Evolutionary conservation across 1,284 basidiomycete genomes (phyloP).

Genomic region (Xerocomus amazonicus): DNA sequence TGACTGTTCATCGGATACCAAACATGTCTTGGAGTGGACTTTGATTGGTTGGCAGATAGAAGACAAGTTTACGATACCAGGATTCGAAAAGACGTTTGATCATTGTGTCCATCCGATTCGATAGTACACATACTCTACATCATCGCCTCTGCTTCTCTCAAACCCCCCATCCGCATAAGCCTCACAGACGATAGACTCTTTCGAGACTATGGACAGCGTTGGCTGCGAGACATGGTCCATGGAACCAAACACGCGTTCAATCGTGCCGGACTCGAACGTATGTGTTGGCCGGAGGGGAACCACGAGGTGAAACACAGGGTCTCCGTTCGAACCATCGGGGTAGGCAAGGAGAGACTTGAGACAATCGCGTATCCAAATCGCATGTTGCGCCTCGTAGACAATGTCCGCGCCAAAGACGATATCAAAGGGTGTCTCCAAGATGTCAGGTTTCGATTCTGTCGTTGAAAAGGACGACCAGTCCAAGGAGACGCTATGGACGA

Average conservation of each 20-base stretch:
- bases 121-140: constrained; percentile 63
- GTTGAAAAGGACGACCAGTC: constrained; percentile 65
- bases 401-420: constrained; percentile 73
- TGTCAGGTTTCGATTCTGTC: constrained; percentile 17
- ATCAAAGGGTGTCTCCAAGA: constrained; percentile 49
- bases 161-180: constrained; percentile 32
- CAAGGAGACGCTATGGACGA: constrained; percentile 29
- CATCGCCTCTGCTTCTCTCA: constrained; percentile 33
- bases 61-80: not conserved
- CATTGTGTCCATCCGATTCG: constrained; percentile 53
- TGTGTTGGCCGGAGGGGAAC: constrained; percentile 72
- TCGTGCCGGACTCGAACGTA: constrained; percentile 49
- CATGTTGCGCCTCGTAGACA: constrained; percentile 69
- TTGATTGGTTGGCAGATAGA: too few species aligned
- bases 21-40: too few species aligned
- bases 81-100: not conserved
- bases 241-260: constrained; percentile 53
- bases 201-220: constrained; percentile 44
- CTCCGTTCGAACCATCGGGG: constrained; percentile 26
- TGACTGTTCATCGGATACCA: too few species aligned
- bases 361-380: constrained; percentile 61
- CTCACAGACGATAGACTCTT: constrained; percentile 55
- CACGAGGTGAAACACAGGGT: constrained; percentile 61
- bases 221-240: constrained; percentile 8
- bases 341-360: constrained; percentile 51